These are phyloP conservation scores for Backusella australiensis DNA, from an alignment of 192 early-diverging fungal genomes.

Conservation along the genomic window DNA sequence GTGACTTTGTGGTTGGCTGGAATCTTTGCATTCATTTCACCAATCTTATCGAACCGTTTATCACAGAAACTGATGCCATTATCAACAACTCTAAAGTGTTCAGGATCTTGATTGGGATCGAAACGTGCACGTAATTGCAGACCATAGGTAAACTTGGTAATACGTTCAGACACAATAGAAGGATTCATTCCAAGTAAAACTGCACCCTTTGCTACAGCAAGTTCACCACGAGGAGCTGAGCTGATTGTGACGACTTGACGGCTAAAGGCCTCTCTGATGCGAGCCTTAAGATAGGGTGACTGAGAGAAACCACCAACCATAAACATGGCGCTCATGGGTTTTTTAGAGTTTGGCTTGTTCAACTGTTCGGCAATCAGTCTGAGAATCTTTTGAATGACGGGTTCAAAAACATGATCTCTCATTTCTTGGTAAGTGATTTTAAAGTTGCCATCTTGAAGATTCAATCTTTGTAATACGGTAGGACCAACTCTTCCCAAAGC, in stretches of 20 bases:
- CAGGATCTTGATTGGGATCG: slow-evolving; percentile 40
- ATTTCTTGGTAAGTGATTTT: slow-evolving; percentile 16
- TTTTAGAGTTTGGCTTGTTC: slow-evolving; percentile 21
- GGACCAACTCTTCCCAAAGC: not conserved
- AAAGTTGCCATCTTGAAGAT: slow-evolving; percentile 30
- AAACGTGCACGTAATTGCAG: slow-evolving; percentile 43
- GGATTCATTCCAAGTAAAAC: slow-evolving; percentile 46
- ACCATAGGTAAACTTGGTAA: slow-evolving; percentile 43
- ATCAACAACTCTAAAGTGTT: slow-evolving; percentile 36
- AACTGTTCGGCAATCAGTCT: slow-evolving; percentile 32
- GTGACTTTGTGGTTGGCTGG: not conserved
- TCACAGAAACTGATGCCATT: slow-evolving; percentile 38
- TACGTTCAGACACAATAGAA: slow-evolving; percentile 38
- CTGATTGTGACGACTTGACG: not conserved
- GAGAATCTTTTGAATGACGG: slow-evolving; percentile 32
- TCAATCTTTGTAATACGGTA: not conserved
- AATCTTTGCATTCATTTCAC: slow-evolving; percentile 7
- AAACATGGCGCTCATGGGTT: slow-evolving; percentile 35
- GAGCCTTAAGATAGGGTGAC: slow-evolving; percentile 37
- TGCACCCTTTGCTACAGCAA: slow-evolving; percentile 48
- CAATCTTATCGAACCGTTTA: slow-evolving; percentile 30
- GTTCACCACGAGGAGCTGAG: slow-evolving; percentile 41
- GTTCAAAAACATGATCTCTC: slow-evolving; percentile 41
- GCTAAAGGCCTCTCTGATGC: slow-evolving; percentile 38
- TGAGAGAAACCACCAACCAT: slow-evolving; percentile 44